Conservation (phyloP, 768 basidiomycete species). For the Leccinellum albellum region DNA sequence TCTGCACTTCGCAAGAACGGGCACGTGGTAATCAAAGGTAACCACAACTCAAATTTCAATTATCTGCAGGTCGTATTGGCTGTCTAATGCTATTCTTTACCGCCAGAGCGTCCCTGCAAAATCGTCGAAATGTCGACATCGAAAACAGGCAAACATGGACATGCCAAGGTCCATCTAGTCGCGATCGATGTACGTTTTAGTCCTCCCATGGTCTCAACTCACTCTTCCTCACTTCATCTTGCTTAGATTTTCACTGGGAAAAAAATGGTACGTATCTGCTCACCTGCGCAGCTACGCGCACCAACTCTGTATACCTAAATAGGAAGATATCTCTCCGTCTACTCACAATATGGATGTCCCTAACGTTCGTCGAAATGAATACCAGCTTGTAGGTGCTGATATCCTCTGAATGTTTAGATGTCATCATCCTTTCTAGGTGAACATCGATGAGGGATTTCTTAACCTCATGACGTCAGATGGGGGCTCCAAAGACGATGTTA, state of each 20-base stretch:
- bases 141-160: conserved; percentile 99
- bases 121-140: conserved; percentile 99
- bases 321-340: conserved; percentile 94
- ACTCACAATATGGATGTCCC: conserved; percentile 99
- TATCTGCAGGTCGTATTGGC: background rate
- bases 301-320: conserved; percentile 17
- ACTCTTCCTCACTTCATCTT: conserved; percentile 1
- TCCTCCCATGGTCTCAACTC: background rate
- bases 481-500: conserved; percentile 86
- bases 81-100: background rate
- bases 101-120: conserved; percentile 87
- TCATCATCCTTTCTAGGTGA: conserved; percentile 46
- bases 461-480: conserved; percentile 89
- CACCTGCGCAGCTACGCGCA: background rate
- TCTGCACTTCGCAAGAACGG: conserved; percentile 92
- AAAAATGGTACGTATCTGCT: conserved; percentile 67
- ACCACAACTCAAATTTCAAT: too few species aligned
- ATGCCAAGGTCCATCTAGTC: conserved; percentile 98
- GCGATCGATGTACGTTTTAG: conserved; percentile 81
- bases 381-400: conserved; percentile 57
- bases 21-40: conserved; percentile 94
- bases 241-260: conserved; percentile 95
- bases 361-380: conserved; percentile 85
- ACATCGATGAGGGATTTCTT: conserved; percentile 93
- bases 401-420: conserved; percentile 2